These are phyloP conservation scores for Wickerhamomyces sp. DNA, from an alignment of 1,139 yeast genomes.

Conservation along the genomic window DNA sequence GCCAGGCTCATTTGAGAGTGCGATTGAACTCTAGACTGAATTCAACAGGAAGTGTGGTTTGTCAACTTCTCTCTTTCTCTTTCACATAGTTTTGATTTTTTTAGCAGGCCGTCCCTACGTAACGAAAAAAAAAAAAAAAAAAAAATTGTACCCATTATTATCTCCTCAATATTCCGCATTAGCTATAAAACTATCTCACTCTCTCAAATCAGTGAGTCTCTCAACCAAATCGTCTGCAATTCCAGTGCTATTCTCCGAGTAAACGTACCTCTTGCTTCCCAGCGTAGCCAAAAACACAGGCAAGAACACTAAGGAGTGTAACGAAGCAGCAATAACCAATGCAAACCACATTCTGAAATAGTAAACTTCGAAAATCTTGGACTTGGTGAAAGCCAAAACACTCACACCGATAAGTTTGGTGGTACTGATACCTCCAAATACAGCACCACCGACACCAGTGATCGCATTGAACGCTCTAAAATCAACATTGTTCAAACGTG, in stretches of 20 bases:
- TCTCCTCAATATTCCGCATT: too few relatives aligned
- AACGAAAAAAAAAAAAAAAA: background rate
- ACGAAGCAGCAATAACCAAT: conserved; percentile 66
- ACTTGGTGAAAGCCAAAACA: conserved; percentile 80
- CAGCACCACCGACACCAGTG: conserved; percentile 77
- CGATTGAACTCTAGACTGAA: background rate
- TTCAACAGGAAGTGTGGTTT: too few relatives aligned
- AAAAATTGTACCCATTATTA: too few relatives aligned
- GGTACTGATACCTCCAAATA: conserved; percentile 81
- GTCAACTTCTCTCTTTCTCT: background rate
- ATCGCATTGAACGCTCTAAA: conserved; percentile 56
- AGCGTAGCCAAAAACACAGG: conserved; percentile 66
- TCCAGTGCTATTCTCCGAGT: conserved; percentile 24
- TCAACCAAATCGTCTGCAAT: conserved; percentile 26
- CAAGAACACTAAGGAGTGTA: conserved; percentile 71
- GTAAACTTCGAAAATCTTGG: conserved; percentile 84
- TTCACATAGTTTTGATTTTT: background rate
- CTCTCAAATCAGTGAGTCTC: conserved; percentile 6
- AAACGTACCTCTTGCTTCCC: conserved; percentile 53
- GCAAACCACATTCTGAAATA: conserved; percentile 97
- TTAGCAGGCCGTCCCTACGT: background rate
- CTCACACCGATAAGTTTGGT: conserved; percentile 86
- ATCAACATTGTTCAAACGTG: conserved; percentile 25
- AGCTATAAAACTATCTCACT: too few relatives aligned
- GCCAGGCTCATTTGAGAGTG: conserved; percentile 3